Base-by-base conservation (phyloP, 306 rosid genomes). In the Cyclanthera cordifolia region DNA sequence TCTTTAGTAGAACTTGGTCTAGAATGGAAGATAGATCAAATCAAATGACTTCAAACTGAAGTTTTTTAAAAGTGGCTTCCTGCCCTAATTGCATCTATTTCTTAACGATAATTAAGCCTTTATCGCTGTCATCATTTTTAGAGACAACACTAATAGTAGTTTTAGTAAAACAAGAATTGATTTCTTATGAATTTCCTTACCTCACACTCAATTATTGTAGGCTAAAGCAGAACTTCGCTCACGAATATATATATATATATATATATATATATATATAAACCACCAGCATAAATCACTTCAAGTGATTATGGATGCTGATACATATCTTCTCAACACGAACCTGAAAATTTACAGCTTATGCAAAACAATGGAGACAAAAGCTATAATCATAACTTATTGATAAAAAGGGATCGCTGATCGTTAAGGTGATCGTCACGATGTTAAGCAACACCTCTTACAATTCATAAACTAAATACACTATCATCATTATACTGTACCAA, bases 371-470 rank as follows among this genome's bases (percentile, higher is more conserved):
- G 8, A 43, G 54, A 24, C 25, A 46, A 24, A 25, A 66, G 48
- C 41, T 47, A 24, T 25, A 47, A 13, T 25, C 47, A 66, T 66
- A 66, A 66, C 46, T 64, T 45, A 66, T 28, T 47, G 39, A 23
- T 39, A 47, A 14, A 66, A 16, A 23, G 7, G 16, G 32, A 39
- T 61, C 17, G 11, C 51, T 51, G 16, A 20, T 11, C 11, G 69
- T 41, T 64, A 20, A 21, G 69, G 52, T 19, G 16, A 46, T 23
- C 16, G 70, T 46, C 69, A 20, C 6, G 63, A 24, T 67, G 73
- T 70, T 61, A 68, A 68, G 57, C 59, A 73, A 76, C 68, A 64
- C 76, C 80, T 81, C 64, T 73, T 80, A 74, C 80, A 78, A 28
- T 79, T 75, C 71, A 66, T 55, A 66, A 66, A 66, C 11, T 8